Conservation (phyloP, 2,329 filamentous ascomycete species). For the Orbilia blumenaviensis region DNA sequence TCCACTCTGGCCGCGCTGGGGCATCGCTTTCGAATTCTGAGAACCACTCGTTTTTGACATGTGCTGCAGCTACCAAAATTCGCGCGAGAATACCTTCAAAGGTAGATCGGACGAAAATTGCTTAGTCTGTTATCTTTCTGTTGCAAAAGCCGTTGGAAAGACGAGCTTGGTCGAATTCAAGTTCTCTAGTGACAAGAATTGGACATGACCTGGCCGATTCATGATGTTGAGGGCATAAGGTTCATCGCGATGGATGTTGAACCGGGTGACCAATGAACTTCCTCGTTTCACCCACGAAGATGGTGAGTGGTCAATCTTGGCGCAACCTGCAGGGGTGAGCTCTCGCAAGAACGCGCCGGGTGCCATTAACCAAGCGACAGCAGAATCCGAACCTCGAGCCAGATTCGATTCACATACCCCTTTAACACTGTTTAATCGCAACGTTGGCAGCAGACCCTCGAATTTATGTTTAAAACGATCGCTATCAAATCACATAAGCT, state of each 20-base stretch:
- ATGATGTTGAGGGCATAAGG: background rate
- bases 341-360: background rate
- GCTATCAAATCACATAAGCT: background rate
- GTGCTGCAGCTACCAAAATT: conserved; percentile 8
- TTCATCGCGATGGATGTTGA: conserved; percentile 11
- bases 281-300: conserved; percentile 26
- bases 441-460: background rate
- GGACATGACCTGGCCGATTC: background rate
- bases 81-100: background rate
- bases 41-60: conserved; percentile 43
- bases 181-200: background rate
- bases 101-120: conserved; percentile 24
- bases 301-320: background rate
- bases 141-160: background rate
- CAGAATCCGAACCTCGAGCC: background rate
- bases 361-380: conserved; percentile 7
- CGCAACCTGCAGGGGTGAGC: background rate
- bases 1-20: background rate
- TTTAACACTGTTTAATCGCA: background rate
- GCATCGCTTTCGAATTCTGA: conserved; percentile 1
- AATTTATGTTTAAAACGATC: background rate
- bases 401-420: background rate
- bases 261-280: conserved; percentile 27
- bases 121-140: background rate
- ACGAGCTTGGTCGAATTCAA: background rate